A percentile compares a stretch with the other conserved stretches of the same genome.
phyloP scores from a whole-genome alignment of 441 rosid genomes.

The Arabidopsis hybrid region DNA sequence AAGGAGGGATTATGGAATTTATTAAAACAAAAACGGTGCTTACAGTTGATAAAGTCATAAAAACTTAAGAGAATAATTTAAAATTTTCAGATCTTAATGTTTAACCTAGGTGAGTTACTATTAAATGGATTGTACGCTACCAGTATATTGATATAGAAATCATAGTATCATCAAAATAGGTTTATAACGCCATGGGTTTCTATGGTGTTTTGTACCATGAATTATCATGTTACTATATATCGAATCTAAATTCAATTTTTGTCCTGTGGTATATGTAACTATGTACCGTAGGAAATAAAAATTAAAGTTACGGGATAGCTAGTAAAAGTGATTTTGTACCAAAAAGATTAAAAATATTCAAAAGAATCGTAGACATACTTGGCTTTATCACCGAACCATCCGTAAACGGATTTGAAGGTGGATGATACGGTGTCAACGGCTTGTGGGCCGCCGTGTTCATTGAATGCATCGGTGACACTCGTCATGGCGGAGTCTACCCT shows the following conservation, averaged over 20 bases:
- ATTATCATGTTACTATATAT: not conserved
- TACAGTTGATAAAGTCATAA: not conserved
- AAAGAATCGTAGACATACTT: constrained; percentile 25
- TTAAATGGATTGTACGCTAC: no score
- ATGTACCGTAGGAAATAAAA: not conserved
- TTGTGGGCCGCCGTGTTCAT: constrained; percentile 36
- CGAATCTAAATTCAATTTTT: not conserved
- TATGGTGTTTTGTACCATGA: no score
- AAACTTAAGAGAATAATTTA: no score
- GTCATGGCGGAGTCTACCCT: constrained; percentile 33
- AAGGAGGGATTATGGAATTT: not conserved
- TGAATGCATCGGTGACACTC: constrained; percentile 23
- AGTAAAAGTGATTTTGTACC: not conserved
- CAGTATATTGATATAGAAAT: no score
- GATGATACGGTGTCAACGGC: constrained; percentile 34
- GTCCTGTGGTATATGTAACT: not conserved
- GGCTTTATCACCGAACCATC: constrained; percentile 43
- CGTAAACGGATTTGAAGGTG: constrained; percentile 27
- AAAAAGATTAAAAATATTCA: not conserved
- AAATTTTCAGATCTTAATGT: not conserved
- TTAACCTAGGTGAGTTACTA: no score
- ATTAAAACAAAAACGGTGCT: not conserved
- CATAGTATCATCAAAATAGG: no score
- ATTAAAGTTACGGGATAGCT: not conserved
- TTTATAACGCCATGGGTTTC: no score